phyloP scores from a whole-genome alignment of 2,329 filamentous ascomycete species.

The Didymella keratinophila region DNA sequence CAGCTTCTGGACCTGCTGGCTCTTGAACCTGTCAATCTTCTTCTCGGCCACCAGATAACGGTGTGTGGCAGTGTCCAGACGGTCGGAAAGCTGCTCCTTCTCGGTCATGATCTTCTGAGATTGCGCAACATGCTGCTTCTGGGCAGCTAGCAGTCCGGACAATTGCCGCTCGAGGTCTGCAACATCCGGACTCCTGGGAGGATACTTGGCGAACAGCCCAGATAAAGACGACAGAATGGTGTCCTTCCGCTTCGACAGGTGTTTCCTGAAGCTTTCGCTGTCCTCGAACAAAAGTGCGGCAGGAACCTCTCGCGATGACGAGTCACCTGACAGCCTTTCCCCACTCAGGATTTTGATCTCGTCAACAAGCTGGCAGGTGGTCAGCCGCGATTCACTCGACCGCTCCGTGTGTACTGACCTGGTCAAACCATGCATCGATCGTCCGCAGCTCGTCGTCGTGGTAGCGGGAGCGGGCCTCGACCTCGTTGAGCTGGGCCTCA shows the following conservation, averaged over 20 bases:
- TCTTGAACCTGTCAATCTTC: conserved; percentile 88
- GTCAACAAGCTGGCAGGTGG: conserved; percentile 54
- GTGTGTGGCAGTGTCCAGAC: conserved; percentile 85
- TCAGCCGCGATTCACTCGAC: conserved; percentile 33
- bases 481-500: conserved; percentile 80
- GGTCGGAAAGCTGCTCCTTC: conserved; percentile 84
- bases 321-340: conserved; percentile 41
- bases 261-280: conserved; percentile 73
- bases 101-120: conserved; percentile 78
- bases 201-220: conserved; percentile 65
- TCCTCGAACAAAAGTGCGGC: conserved; percentile 64
- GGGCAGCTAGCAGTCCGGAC: conserved; percentile 75
- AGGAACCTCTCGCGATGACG: conserved; percentile 53
- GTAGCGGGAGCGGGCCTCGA: conserved; percentile 78
- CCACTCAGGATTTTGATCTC: conserved; percentile 56
- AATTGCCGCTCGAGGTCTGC: conserved; percentile 77
- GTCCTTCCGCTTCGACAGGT: conserved; percentile 78
- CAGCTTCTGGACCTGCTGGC: conserved; percentile 86
- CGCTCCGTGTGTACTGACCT: conserved; percentile 65
- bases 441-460: conserved; percentile 93
- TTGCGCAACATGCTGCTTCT: conserved; percentile 82
- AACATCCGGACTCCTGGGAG: conserved; percentile 69
- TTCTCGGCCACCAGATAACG: conserved; percentile 96
- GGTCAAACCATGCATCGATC: conserved; percentile 92
- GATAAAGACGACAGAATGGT: conserved; percentile 79